Conservation (phyloP, 805 yeast species). For the Brettanomyces anomalus region DNA sequence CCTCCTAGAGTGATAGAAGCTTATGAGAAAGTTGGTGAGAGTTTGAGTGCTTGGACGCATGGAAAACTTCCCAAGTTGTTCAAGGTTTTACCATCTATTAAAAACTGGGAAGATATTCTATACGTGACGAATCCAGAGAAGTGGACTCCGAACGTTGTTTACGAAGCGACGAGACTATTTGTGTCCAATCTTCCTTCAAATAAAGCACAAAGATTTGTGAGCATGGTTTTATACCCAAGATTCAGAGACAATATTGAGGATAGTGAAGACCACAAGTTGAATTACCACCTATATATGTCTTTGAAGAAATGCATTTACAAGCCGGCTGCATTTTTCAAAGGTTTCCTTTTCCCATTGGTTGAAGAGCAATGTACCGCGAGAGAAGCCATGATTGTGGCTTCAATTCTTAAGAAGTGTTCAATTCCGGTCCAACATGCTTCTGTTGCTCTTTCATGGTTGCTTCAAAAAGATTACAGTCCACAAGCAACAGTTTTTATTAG, state of each 20-base stretch:
- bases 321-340: slow-evolving; percentile 97
- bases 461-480: slow-evolving; percentile 77
- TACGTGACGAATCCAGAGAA: slow-evolving; percentile 85
- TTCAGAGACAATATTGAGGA: slow-evolving; percentile 65
- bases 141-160: slow-evolving; percentile 94
- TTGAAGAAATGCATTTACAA: slow-evolving; percentile 89
- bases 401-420: slow-evolving; percentile 80
- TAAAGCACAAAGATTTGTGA: slow-evolving; percentile 82
- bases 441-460: slow-evolving; percentile 81
- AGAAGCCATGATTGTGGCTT: slow-evolving; percentile 93
- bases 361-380: slow-evolving; percentile 83
- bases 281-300: slow-evolving; percentile 89
- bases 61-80: slow-evolving; percentile 96
- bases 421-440: slow-evolving; percentile 94
- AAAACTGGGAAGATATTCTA: slow-evolving; percentile 92
- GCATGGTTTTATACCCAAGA: slow-evolving; percentile 56
- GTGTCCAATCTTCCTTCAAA: slow-evolving; percentile 82
- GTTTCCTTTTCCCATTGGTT: slow-evolving; percentile 84
- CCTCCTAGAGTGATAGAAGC: slow-evolving; percentile 97
- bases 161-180: slow-evolving; percentile 90
- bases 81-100: slow-evolving; percentile 86
- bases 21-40: slow-evolving; percentile 82
- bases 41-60: slow-evolving; percentile 81
- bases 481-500: slow-evolving; percentile 86
- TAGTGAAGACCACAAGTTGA: slow-evolving; percentile 66